Conservation (phyloP, 2,329 filamentous ascomycete species). For the Balansia obtecta region DNA sequence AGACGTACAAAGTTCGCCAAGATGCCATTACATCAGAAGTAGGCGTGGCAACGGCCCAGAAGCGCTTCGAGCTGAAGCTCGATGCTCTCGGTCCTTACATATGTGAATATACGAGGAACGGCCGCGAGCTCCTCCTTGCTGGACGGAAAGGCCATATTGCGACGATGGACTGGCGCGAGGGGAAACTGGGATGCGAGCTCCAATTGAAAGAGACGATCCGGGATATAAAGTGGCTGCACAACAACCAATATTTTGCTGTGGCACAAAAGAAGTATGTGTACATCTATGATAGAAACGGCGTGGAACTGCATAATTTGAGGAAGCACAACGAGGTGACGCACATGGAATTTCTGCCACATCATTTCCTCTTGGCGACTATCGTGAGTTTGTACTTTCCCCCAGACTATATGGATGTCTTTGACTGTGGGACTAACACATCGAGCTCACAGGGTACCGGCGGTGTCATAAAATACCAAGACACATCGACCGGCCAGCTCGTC, state of each 20-base stretch:
- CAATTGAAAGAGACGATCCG: constrained; percentile 84
- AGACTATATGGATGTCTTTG: neutral
- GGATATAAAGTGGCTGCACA: constrained; percentile 86
- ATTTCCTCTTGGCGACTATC: constrained; percentile 82
- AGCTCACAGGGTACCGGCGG: constrained; percentile 55
- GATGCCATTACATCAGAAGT: constrained; percentile 68
- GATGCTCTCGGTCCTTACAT: constrained; percentile 75
- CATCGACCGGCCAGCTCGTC: constrained; percentile 81
- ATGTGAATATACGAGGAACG: constrained; percentile 82
- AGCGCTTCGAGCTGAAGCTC: constrained; percentile 81
- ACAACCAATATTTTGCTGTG: constrained; percentile 87
- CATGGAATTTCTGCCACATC: constrained; percentile 93
- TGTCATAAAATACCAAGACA: constrained; percentile 87
- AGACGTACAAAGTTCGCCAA: constrained; percentile 86
- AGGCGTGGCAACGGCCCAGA: constrained; percentile 75
- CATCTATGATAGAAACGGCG: constrained; percentile 85
- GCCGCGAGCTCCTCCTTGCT: constrained; percentile 70
- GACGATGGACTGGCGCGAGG: constrained; percentile 90
- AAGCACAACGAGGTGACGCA: constrained; percentile 86
- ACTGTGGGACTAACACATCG: neutral
- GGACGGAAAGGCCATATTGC: constrained; percentile 91
- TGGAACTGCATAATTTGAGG: constrained; percentile 82
- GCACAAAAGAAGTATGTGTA: constrained; percentile 95
- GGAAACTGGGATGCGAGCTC: constrained; percentile 81
- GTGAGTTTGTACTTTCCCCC: constrained; percentile 32